phyloP scores from a whole-genome alignment of 495 filamentous ascomycete genomes.

The Penicillium desertorum region DNA sequence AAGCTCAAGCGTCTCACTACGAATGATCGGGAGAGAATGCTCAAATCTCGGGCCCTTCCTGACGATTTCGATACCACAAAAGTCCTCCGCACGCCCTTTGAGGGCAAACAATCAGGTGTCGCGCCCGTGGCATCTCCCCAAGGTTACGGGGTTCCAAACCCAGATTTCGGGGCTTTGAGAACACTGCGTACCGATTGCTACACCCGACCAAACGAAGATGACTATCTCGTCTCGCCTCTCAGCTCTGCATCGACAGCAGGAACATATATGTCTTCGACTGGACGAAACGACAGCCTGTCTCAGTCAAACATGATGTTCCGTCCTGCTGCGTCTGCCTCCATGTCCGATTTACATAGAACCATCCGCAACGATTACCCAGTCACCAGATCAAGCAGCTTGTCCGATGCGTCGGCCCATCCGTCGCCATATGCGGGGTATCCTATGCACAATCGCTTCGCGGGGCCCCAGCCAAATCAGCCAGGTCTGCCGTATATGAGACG shows the following conservation, averaged over 20 bases:
- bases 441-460: slow-evolving; percentile 34
- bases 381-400: slow-evolving; percentile 46
- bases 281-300: slow-evolving; percentile 31
- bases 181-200: slow-evolving; percentile 41
- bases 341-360: slow-evolving; percentile 37
- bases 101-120: slow-evolving; percentile 34
- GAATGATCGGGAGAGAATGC: slow-evolving; percentile 91
- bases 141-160: slow-evolving; percentile 19
- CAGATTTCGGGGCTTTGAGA: slow-evolving; percentile 25
- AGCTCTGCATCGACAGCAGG: slow-evolving; percentile 45
- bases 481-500: slow-evolving; percentile 37
- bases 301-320: slow-evolving; percentile 31
- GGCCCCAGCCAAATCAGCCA: slow-evolving; percentile 30
- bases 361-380: slow-evolving; percentile 38
- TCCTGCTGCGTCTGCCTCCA: slow-evolving; percentile 30
- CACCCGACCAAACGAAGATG: slow-evolving; percentile 42
- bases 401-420: slow-evolving; percentile 34
- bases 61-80: slow-evolving; percentile 92
- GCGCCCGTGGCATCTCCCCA: slow-evolving; percentile 37
- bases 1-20: slow-evolving; percentile 93
- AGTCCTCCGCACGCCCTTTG: slow-evolving; percentile 76
- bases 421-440: slow-evolving; percentile 36
- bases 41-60: slow-evolving; percentile 87
- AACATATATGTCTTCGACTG: slow-evolving; percentile 42
- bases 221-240: slow-evolving; percentile 46